Evolutionary conservation across 352 stramenopile species (phyloP), one percentile per base, ranked within the genome.

Genomic region (Albugo laibachii): DNA sequence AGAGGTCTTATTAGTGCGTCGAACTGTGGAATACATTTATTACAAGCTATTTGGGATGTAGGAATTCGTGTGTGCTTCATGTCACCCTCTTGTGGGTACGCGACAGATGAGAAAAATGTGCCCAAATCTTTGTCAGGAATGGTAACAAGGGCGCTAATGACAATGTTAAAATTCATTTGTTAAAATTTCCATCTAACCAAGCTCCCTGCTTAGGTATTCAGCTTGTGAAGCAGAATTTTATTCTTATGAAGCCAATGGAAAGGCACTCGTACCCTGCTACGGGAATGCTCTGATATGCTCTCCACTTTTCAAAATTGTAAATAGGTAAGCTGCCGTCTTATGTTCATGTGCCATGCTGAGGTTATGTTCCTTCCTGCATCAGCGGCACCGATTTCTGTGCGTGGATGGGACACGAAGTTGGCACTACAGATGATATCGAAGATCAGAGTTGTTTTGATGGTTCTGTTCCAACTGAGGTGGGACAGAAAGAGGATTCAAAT

Each of bases 271-370:
- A 44, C 77, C 77, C 42, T 89, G 77, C 58, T 89, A 85, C 46
- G 77, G 77, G 38, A 85, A 89, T 40, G 74, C 77, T 13, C 57
- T 89, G 36, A 63, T 89, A 35, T 89, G 77, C 50, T 89, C 77
- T 31, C 74, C 63, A 3, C 62, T 89, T 11, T 68, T 65, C 10
- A 42, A 47, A 5, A 87, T 89, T 44, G 66, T 31, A 31, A 31
- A 31, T 55, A 12, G 27, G 44, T 11, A 52, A 38, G 50, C 51
- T 46, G 34, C 44, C 21, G 27, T 14, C 13, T 20, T 13, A 20
- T 21, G 1, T 19, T 41, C 31, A 36, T 12, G 13, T 36, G 11
- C 10, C 45, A 11, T 24, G 49, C 18, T 16, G 39, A 36, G 19
- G 4, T 36, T 18, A 31, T 8, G 8, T 31, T 31, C 3, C 24